A percentile compares a stretch with the other conserved stretches of the same genome.
phyloP scores from a whole-genome alignment of 139 green algal species.

The Chlamydomonas incerta region DNA sequence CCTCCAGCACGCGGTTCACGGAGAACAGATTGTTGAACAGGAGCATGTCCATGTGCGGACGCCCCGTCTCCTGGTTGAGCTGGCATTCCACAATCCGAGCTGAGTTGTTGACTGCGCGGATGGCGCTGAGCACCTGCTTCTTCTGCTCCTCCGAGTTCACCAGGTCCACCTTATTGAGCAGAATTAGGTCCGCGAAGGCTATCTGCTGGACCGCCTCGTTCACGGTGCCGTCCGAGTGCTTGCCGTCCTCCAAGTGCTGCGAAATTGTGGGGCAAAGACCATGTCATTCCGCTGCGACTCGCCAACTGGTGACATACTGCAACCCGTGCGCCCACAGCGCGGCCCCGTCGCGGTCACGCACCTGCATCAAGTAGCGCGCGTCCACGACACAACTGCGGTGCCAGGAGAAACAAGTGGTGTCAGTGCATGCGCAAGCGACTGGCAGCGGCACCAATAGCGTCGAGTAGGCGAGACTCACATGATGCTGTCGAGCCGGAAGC shows the following conservation, averaged over 20 bases:
- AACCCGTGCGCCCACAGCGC: background rate
- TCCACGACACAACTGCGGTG: conserved; percentile 77
- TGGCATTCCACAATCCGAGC: conserved; percentile 76
- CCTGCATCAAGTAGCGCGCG: conserved; percentile 73
- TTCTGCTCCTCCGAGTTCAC: conserved; percentile 65
- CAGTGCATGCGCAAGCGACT: no score
- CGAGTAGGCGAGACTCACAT: conserved; percentile 58
- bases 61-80: conserved; percentile 62
- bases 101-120: conserved; percentile 78
- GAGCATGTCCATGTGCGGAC: conserved; percentile 58
- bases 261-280: background rate
- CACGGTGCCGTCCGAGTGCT: conserved; percentile 52
- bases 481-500: conserved; percentile 84
- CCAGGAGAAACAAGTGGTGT: background rate
- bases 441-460: background rate
- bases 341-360: background rate
- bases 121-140: conserved; percentile 50
- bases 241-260: conserved; percentile 66
- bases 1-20: conserved; percentile 68
- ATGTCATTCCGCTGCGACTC: no score
- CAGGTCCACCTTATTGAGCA: conserved; percentile 92
- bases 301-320: no score
- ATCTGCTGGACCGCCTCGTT: conserved; percentile 86
- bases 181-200: conserved; percentile 88
- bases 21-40: conserved; percentile 84